Evolutionary conservation across 371 early-diverging fungal species (phyloP), one percentile per base, ranked within the genome.

Genomic region (Mortierella polycephala): DNA sequence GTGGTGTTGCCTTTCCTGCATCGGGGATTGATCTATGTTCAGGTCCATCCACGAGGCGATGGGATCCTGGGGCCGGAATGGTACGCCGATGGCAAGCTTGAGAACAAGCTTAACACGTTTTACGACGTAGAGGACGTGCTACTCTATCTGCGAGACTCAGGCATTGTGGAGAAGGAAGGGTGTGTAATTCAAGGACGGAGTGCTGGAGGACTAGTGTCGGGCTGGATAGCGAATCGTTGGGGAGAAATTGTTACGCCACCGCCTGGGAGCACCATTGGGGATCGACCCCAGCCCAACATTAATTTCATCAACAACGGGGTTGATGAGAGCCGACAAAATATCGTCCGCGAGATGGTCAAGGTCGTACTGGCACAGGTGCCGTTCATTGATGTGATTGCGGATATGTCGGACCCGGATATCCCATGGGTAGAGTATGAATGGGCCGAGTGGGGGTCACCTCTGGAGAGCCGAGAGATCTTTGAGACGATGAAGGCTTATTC

Each of bases 361-460:
- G 82, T 65, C 1, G 84, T 88, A 0, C 52, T 89, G 39, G 79
- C 86, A 0, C 83, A 87, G 46, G 89, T 86, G 0, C 89, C 89
- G 23, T 89, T 89, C 56, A 23, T 89, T 21, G 89, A 89, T 59
- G 83, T 86, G 18, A 75, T 88, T 30, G 60, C 64, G 5, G 88
- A 81, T 51, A 82, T 87, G 85, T 40, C 71, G 10, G 88, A 89
- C 41, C 66, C 69, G n/a, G 50, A 81, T 13, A 81, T 88, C 1
- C 85, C 88, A 4, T 89, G 89, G 89, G 86, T 86, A 0, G 74
- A 84, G n/a, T 89, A 75, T 56, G 89, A 89, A 52, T 85, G 79
- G 83, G 71, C 70, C 40, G 83, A 88, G 60, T 89, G 89, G 89
- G 89, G 89, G 6, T 72, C 83, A 16, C 89, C 89, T 12, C 16